Evolutionary conservation across 805 yeast genomes (phyloP), one percentile per base, ranked within the genome.

Genomic region (Yarrowia sp.): DNA sequence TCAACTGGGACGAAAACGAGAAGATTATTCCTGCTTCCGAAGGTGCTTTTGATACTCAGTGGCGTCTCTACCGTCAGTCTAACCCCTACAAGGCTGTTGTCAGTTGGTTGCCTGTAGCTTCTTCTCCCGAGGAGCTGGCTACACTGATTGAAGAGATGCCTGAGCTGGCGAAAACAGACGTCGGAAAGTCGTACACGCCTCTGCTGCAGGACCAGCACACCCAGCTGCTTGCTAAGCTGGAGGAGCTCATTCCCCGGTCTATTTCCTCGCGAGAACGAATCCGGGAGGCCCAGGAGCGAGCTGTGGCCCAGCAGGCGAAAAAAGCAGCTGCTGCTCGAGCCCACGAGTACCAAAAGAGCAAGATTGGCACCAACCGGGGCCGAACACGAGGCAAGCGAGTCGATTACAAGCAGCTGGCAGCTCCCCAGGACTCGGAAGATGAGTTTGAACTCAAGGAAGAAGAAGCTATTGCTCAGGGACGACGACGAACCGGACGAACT

Each of bases 121-220:
- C 54, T 16, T 54, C 46, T 11, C 61, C 61, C 14, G 61, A 54
- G 14, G 61, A 54, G 2, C 14, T 54, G 14, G 44, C 46, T 0
- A 26, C 61, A 5, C 46, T 54, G 35, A 54, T 54, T n/a, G 61
- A 54, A 16, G 61, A 54, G 19, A 21, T 54, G 22, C 61, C 61
- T 12, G 5, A 22, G n/a, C 28, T 6, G 21, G 16, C 8, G 26
- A n/a, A 6, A 44, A 21, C 35, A 2, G n/a, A 21, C n/a, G n/a
- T n/a, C n/a, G 19, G 21, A n/a, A 26, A 24, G 35, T 3, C 46
- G 6, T 51, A 35, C 22, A 26, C 38, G 12, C 19, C 24, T 1
- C 26, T 36, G 4, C 46, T 54, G 7, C 46, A 26, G 21, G 26
- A 6, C 2, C 33, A 22, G 32, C 61, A 54, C 36, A 36, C 26